Conservation (phyloP, 2,329 filamentous ascomycete species). For the Hymenoscyphus linearis region DNA sequence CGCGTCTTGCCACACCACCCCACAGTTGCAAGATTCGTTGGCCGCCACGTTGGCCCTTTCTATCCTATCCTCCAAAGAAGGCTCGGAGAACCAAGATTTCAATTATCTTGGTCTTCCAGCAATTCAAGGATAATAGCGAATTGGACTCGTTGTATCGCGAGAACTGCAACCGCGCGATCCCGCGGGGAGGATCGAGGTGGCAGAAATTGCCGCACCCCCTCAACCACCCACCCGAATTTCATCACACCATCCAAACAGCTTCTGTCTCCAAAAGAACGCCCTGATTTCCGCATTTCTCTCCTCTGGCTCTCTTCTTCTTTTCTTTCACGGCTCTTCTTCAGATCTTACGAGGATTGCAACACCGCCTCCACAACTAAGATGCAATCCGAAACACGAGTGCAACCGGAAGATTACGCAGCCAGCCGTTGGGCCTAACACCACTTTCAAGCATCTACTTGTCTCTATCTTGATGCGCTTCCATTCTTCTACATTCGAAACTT, state of each 20-base stretch:
- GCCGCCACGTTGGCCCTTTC: not conserved
- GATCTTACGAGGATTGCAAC: not conserved
- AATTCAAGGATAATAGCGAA: not conserved
- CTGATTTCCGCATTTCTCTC: not conserved
- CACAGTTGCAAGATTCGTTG: not conserved
- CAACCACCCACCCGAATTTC: not conserved
- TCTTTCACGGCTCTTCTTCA: not conserved
- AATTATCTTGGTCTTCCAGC: not conserved
- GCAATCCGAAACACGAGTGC: slow-evolving; percentile 12
- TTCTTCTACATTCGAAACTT: not conserved
- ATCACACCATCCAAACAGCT: not conserved
- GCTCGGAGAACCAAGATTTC: not conserved
- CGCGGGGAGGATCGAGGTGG: not conserved
- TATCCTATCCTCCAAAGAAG: not conserved
- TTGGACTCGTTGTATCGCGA: not conserved
- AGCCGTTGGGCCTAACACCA: slow-evolving; percentile 4
- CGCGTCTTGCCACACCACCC: not conserved
- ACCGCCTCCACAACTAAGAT: not conserved
- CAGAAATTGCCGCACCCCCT: not conserved
- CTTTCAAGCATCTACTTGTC: not conserved
- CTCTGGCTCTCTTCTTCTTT: not conserved
- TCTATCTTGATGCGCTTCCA: not conserved
- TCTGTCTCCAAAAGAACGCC: too few species aligned
- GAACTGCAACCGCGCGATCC: not conserved
- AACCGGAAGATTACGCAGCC: slow-evolving; percentile 5